Evolutionary conservation across 2,329 filamentous ascomycete species (phyloP), one percentile per base, ranked within the genome.

Genomic region (Ceratocystis cubensis): DNA sequence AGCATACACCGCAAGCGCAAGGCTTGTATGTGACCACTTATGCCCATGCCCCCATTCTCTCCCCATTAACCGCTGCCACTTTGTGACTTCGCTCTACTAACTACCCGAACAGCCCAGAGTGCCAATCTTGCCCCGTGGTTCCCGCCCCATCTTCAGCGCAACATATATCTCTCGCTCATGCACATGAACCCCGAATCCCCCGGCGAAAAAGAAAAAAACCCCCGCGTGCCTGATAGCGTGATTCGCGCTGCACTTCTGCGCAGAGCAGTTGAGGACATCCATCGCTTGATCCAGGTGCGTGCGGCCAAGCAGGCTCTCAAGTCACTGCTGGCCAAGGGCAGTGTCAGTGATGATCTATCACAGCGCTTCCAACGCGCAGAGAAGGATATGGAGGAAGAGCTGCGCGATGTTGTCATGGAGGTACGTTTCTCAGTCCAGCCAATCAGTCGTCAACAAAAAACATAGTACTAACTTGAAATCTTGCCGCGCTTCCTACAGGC

Each of bases 371-470:
- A 87, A 76, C 84, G 91, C 63, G 94, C 93, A 0, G 94, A 99
- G 82, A 92, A 95, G 79, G 94, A 99, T 78, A 95, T 97, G 81
- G 92, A 99, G 78, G 90, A 91, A 71, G 94, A 99, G 78, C 81
- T 99, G 69, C 85, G 90, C 72, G 94, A 99, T 76, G 93, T 97
- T 28, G 91, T 97, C 44, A 84, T 86, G 72, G 93, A 97, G 86
- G 91, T 95, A 76, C 69, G 81, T 68, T 25, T 41, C 3, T 41
- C 37, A 15, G 37, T 15, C 5, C 37, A 41, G 13, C 37, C 37
- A 41, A 13, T 15, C 37, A 41, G 37, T 41, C 7, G 33, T 37
- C 37, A 41, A 41, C 37, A 41, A 41, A 15, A 28, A 53, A 44
- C 41, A 48, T 15, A 13, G 33, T 57, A 62, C 22, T 45, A 25